Evolutionary conservation across 2,329 filamentous ascomycete genomes (phyloP).

Genomic region (Aspergillus thermomutatus): DNA sequence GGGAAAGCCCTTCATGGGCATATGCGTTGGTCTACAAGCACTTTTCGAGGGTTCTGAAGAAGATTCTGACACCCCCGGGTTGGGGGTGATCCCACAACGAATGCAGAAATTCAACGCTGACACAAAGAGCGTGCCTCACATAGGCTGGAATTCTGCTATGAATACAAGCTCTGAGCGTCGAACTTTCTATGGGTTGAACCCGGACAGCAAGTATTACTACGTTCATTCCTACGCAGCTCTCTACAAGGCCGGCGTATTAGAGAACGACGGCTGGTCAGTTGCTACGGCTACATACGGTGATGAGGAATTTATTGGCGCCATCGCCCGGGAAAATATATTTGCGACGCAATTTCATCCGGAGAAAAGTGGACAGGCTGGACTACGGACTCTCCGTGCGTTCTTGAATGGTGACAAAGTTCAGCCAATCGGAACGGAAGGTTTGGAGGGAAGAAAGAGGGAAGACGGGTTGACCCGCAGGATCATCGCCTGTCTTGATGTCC

Average conservation of each 20-base stretch:
- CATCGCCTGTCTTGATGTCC: slow-evolving; percentile 94
- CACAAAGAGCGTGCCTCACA: slow-evolving; percentile 92
- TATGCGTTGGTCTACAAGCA: slow-evolving; percentile 91
- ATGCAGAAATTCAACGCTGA: slow-evolving; percentile 74
- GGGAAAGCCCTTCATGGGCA: slow-evolving; percentile 97
- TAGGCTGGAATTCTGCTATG: slow-evolving; percentile 94
- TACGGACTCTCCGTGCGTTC: slow-evolving; percentile 82
- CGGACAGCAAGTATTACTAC: slow-evolving; percentile 95
- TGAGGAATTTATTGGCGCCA: slow-evolving; percentile 87
- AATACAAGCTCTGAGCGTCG: slow-evolving; percentile 42
- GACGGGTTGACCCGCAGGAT: slow-evolving; percentile 86
- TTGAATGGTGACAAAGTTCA: slow-evolving; percentile 65
- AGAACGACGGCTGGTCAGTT: slow-evolving; percentile 83
- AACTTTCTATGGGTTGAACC: slow-evolving; percentile 73
- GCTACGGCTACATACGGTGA: slow-evolving; percentile 83
- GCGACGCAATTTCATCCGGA: slow-evolving; percentile 97
- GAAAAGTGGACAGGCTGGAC: slow-evolving; percentile 86
- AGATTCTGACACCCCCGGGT: slow-evolving; percentile 65
- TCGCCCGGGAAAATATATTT: slow-evolving; percentile 80
- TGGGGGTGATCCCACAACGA: slow-evolving; percentile 68
- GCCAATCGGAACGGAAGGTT: slow-evolving; percentile 43
- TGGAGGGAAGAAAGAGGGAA: slow-evolving; percentile 17
- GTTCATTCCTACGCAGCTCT: slow-evolving; percentile 90
- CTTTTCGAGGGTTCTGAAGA: slow-evolving; percentile 85
- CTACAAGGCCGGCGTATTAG: slow-evolving; percentile 69